A percentile compares a stretch with the other conserved stretches of the same genome.
These are phyloP conservation scores for Kalmusia sp. DNA, from an alignment of 2,329 filamentous ascomycete species.

Conservation along the genomic window DNA sequence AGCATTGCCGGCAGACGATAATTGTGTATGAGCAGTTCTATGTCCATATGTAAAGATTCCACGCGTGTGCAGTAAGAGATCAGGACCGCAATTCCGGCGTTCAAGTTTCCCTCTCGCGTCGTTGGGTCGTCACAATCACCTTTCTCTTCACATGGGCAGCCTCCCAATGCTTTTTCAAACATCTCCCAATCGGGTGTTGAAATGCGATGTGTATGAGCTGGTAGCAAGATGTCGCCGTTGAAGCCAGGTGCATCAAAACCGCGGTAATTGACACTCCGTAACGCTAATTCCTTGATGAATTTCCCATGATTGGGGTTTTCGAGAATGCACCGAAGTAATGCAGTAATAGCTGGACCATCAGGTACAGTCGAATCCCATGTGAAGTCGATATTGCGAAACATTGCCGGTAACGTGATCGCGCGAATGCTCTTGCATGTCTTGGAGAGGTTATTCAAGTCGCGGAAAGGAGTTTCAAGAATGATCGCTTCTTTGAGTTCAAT, in stretches of 20 bases:
- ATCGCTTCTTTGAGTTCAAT: slow-evolving; percentile 1
- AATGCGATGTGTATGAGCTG: background rate
- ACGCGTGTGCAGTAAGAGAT: background rate
- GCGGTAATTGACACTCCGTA: background rate
- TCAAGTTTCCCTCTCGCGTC: slow-evolving; percentile 1
- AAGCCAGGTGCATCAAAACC: background rate
- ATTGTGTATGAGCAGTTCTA: slow-evolving; percentile 1
- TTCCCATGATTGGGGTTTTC: background rate
- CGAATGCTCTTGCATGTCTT: slow-evolving; percentile 7
- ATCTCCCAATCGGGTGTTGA: background rate
- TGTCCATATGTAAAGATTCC: background rate
- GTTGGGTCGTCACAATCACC: slow-evolving; percentile 1
- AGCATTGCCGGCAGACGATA: slow-evolving; percentile 2
- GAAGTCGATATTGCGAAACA: slow-evolving; percentile 3
- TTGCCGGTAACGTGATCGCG: background rate
- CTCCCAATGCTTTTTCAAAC: slow-evolving; percentile 3
- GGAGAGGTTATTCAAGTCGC: slow-evolving; percentile 2
- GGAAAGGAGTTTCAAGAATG: background rate
- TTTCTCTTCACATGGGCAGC: background rate
- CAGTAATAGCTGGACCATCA: background rate
- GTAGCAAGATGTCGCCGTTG: background rate
- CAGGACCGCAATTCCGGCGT: slow-evolving; percentile 1
- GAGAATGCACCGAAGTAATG: slow-evolving; percentile 1
- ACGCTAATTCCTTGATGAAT: background rate
- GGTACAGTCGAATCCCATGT: background rate